Conservation (phyloP, 1,284 basidiomycete genomes). For the Ceratobasidium sp. region DNA sequence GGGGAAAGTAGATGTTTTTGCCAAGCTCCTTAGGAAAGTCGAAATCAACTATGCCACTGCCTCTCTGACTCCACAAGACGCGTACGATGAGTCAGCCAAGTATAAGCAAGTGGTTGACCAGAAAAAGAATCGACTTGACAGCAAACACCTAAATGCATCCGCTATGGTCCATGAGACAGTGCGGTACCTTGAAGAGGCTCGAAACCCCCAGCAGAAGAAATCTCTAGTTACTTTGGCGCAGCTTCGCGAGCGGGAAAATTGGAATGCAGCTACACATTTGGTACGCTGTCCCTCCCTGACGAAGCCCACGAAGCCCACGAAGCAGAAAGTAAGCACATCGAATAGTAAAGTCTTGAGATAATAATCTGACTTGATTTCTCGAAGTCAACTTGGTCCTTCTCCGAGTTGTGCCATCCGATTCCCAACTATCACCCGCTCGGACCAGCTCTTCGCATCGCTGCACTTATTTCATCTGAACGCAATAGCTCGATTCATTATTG, state of each 20-base stretch:
- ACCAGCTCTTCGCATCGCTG: no score
- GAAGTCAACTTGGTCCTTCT: no score
- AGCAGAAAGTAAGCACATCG: no score
- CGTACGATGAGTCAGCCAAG: not conserved
- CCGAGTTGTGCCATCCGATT: no score
- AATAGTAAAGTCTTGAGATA: no score
- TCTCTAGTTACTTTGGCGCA: slow-evolving; percentile 1
- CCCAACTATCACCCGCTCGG: no score
- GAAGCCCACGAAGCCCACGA: no score
- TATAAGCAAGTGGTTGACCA: slow-evolving; percentile 23
- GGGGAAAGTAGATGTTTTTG: not conserved
- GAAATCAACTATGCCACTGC: not conserved
- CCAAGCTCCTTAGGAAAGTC: not conserved
- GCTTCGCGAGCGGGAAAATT: not conserved
- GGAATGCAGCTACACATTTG: not conserved
- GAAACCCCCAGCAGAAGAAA: not conserved
- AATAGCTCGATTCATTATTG: no score
- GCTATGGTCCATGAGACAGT: slow-evolving; percentile 17
- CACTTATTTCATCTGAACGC: no score
- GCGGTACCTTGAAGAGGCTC: not conserved
- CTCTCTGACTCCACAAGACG: slow-evolving; percentile 11
- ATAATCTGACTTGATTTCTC: no score
- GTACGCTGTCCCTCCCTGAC: not conserved
- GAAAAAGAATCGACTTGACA: slow-evolving; percentile 9
- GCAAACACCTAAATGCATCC: not conserved